phyloP scores from a whole-genome alignment of 2,329 filamentous ascomycete species.

The Lachnellula arida region DNA sequence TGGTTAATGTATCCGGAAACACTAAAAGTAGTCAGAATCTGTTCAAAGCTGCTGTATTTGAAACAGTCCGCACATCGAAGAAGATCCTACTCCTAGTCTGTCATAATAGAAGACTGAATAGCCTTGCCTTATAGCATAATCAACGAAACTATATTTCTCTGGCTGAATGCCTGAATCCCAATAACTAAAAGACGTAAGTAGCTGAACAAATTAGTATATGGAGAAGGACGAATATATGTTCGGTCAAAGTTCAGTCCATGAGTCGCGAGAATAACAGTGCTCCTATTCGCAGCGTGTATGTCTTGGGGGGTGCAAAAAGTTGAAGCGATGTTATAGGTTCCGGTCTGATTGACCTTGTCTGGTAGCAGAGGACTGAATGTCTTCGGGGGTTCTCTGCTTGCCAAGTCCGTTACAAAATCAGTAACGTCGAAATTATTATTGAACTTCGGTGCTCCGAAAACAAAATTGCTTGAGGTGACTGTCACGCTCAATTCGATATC shows the following conservation, averaged over 20 bases:
- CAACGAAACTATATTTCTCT: slow-evolving; percentile 32
- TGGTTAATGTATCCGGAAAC: slow-evolving; percentile 21
- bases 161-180: slow-evolving; percentile 30
- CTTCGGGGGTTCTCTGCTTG: background rate
- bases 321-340: background rate
- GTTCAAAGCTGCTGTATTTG: background rate
- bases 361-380: background rate
- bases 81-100: slow-evolving; percentile 31
- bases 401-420: background rate
- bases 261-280: background rate
- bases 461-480: background rate
- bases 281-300: background rate
- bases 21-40: background rate
- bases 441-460: slow-evolving; percentile 1
- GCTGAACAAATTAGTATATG: background rate
- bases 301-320: background rate
- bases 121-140: slow-evolving; percentile 28
- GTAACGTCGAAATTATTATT: slow-evolving; percentile 4
- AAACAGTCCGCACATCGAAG: slow-evolving; percentile 9
- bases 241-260: background rate
- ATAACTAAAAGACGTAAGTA: slow-evolving; percentile 14
- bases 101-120: slow-evolving; percentile 35
- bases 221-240: background rate
- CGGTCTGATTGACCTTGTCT: background rate
- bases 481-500: background rate